Conservation (phyloP, 1,284 basidiomycete species). For the Hemileia vastatrix region DNA sequence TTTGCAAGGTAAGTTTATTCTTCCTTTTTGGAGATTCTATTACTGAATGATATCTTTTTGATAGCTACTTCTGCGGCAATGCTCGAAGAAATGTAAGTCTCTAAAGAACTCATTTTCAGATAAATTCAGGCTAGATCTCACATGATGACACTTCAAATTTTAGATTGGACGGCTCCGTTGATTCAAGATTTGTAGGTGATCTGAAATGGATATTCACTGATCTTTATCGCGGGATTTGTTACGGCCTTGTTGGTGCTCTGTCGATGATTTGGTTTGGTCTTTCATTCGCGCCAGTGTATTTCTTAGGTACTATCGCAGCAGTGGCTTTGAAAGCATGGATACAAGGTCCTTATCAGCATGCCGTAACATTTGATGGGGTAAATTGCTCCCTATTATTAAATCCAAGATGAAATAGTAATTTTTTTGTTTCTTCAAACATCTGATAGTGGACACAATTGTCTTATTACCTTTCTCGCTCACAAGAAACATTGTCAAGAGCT, state of each 20-base stretch:
- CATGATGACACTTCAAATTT: not conserved
- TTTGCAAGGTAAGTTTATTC: constrained; percentile 5
- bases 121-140: not conserved
- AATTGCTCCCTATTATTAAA: not conserved
- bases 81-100: constrained; percentile 13
- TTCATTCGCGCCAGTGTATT: not conserved
- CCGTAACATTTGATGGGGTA: constrained; percentile 9
- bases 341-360: constrained; percentile 10
- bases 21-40: not conserved
- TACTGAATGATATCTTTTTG: not conserved
- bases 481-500: not conserved
- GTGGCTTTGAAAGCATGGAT: constrained; percentile 14
- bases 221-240: constrained; percentile 12
- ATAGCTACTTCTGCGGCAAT: constrained; percentile 15
- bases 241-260: constrained; percentile 6
- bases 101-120: not conserved
- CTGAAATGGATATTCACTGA: constrained; percentile 18
- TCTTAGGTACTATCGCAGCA: not conserved
- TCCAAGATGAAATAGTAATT: not conserved
- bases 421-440: not conserved
- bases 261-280: not conserved
- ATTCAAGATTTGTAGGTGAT: constrained; percentile 10
- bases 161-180: not conserved
- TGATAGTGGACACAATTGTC: constrained; percentile 13
- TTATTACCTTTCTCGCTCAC: constrained; percentile 13